These are phyloP conservation scores for Candida alai DNA, from an alignment of 805 yeast species.

Conservation along the genomic window DNA sequence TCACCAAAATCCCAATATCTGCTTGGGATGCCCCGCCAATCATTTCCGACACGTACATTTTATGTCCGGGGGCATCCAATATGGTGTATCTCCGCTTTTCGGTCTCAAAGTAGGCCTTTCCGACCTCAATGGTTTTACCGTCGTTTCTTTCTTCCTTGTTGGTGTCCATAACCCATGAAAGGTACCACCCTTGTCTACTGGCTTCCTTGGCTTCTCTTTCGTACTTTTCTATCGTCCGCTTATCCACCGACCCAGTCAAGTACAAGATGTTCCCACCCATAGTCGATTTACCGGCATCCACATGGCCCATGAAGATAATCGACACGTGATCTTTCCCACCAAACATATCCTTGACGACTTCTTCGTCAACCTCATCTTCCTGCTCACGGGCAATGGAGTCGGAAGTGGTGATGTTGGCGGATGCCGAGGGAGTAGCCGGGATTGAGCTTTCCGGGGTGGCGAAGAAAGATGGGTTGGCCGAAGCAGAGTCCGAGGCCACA, in stretches of 20 bases:
- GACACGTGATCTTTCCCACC: constrained; percentile 98
- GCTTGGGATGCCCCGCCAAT: constrained; percentile 99
- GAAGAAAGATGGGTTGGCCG: constrained; percentile 5
- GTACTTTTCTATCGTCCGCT: constrained; percentile 96
- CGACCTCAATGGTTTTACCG: constrained; percentile 99
- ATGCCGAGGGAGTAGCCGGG: constrained; percentile 14
- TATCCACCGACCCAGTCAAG: constrained; percentile 95
- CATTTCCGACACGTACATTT: constrained; percentile 98
- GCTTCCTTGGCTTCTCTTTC: constrained; percentile 99
- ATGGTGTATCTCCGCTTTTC: constrained; percentile 97
- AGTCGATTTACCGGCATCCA: constrained; percentile 98
- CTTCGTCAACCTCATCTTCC: constrained; percentile 82
- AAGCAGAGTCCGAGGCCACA: constrained; percentile 13
- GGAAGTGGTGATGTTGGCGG: constrained; percentile 22
- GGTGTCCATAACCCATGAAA: constrained; percentile 99
- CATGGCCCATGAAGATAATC: constrained; percentile 98
- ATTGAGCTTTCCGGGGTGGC: constrained; percentile 13
- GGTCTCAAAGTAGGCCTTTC: constrained; percentile 96
- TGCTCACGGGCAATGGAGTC: constrained; percentile 61
- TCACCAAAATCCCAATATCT: constrained; percentile 95
- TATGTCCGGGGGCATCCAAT: constrained; percentile 99
- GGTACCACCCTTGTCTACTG: constrained; percentile 99
- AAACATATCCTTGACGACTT: constrained; percentile 84
- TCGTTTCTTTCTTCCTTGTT: constrained; percentile 98
- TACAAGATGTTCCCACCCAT: constrained; percentile 97